Percentiles rank a stretch among this genome's conserved stretches.
Evolutionary conservation across 768 basidiomycete species (phyloP).

Genomic region (Thelephora ganbajun): DNA sequence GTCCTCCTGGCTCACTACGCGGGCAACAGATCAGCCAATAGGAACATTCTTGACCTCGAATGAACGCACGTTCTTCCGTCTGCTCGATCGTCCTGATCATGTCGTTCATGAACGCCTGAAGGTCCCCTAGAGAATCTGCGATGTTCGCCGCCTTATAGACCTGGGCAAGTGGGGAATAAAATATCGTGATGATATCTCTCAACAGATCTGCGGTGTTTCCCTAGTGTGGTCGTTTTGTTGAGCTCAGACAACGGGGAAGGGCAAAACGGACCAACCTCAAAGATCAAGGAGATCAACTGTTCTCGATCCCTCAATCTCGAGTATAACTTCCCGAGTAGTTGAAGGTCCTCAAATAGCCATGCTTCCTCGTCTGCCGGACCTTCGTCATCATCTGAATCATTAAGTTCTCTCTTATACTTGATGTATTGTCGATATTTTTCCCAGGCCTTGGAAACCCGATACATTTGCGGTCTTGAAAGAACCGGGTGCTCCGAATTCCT

Average conservation of each 20-base stretch:
- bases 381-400: constrained; percentile 86
- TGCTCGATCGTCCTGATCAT: constrained; percentile 88
- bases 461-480: constrained; percentile 65
- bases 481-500: constrained; percentile 65
- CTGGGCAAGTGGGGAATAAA: constrained; percentile 91
- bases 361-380: constrained; percentile 91
- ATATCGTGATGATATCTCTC: constrained; percentile 98
- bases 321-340: constrained; percentile 65
- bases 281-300: constrained; percentile 83
- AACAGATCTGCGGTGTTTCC: constrained; percentile 89
- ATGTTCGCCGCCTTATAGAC: constrained; percentile 97
- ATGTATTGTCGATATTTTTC: constrained; percentile 70
- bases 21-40: background rate
- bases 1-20: constrained; percentile 66
- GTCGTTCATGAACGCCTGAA: constrained; percentile 92
- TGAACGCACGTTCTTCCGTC: constrained; percentile 67
- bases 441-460: constrained; percentile 64
- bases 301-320: constrained; percentile 77
- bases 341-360: constrained; percentile 91
- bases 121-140: constrained; percentile 79
- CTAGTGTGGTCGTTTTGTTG: constrained; percentile 25
- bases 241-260: background rate
- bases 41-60: background rate
- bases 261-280: constrained; percentile 52
- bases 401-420: constrained; percentile 38